These are phyloP conservation scores for Anisodus acutangulus DNA, from an alignment of 257 asterid genomes.

Conservation along the genomic window DNA sequence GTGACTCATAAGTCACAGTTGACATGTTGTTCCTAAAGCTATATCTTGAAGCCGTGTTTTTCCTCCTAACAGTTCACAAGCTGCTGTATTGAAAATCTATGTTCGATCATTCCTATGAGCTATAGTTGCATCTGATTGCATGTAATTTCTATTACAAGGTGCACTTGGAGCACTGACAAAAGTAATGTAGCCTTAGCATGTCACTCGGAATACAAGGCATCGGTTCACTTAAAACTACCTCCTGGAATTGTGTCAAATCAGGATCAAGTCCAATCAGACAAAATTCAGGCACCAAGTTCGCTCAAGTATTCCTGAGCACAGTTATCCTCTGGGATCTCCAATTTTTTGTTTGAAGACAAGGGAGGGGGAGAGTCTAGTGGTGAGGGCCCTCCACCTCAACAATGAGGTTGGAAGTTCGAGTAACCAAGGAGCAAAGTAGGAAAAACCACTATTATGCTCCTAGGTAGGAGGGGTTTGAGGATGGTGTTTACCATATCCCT, in stretches of 20 bases:
- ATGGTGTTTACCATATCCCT: neutral
- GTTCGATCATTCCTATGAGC: neutral
- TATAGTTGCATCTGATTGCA: neutral
- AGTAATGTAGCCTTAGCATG: neutral
- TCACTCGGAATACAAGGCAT: neutral
- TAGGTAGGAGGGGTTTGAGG: conserved; percentile 4
- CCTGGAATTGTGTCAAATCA: neutral
- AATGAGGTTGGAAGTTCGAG: neutral
- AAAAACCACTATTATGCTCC: neutral
- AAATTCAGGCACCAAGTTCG: neutral
- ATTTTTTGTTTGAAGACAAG: conserved; percentile 14
- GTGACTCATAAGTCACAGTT: neutral
- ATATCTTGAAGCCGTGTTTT: neutral
- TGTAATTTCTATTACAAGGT: conserved; percentile 23
- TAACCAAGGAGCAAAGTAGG: neutral
- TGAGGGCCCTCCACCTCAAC: neutral
- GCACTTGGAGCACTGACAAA: neutral
- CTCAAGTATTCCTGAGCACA: neutral
- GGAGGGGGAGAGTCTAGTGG: conserved; percentile 1
- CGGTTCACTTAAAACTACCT: neutral
- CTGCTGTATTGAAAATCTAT: neutral
- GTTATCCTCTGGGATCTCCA: neutral
- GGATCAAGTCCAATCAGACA: conserved; percentile 17
- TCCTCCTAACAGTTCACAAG: neutral
- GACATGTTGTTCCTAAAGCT: neutral